phyloP scores from a whole-genome alignment of 495 filamentous ascomycete species.

The Choiromyces venosus region DNA sequence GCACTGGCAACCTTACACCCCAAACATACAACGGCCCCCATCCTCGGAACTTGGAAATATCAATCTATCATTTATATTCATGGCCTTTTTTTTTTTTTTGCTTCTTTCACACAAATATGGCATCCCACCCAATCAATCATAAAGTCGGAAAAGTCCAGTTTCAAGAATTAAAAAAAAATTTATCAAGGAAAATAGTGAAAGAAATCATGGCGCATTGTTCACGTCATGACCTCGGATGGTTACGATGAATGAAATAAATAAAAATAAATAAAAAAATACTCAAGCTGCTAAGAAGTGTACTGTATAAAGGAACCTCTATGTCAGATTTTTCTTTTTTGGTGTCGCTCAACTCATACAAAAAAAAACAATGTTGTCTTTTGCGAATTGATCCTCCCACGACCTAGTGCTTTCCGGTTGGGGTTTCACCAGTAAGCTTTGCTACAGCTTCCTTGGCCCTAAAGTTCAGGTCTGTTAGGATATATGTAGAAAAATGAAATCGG shows the following conservation, averaged over 20 bases:
- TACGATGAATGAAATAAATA: neutral
- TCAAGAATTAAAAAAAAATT: neutral
- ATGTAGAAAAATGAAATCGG: neutral
- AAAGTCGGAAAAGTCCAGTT: neutral
- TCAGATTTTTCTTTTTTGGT: neutral
- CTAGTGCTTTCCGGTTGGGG: slow-evolving; percentile 96
- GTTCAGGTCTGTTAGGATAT: slow-evolving; percentile 15
- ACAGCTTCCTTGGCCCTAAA: slow-evolving; percentile 92
- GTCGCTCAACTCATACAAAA: neutral
- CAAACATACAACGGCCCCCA: neutral
- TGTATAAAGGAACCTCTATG: neutral
- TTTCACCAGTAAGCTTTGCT: slow-evolving; percentile 91
- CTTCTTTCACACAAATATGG: neutral
- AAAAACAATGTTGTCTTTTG: neutral
- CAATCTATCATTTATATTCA: neutral
- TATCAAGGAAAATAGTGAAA: neutral
- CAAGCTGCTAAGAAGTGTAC: neutral
- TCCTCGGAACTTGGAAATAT: neutral
- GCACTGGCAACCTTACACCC: neutral
- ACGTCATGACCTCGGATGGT: neutral
- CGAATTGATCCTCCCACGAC: slow-evolving; percentile 13
- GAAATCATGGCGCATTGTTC: neutral
- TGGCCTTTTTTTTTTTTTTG: no score
- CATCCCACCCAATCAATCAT: neutral
- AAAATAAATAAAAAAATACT: no score